phyloP scores from a whole-genome alignment of 495 filamentous ascomycete genomes.

The Wilcoxina mikolae region DNA sequence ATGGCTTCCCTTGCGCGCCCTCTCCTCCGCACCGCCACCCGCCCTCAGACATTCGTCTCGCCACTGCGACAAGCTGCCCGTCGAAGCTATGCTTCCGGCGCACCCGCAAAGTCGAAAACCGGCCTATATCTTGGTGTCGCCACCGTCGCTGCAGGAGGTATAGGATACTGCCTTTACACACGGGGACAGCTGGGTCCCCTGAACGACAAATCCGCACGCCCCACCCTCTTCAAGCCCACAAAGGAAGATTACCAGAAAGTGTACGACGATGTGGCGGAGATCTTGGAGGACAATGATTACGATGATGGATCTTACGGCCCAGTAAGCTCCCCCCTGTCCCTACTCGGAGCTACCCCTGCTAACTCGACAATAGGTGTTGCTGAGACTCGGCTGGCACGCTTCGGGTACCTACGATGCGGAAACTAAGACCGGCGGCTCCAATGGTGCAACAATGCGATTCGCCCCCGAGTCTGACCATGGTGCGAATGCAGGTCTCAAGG shows the following conservation, averaged over 20 bases:
- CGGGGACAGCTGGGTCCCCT: constrained; percentile 37
- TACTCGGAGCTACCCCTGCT: constrained; percentile 33
- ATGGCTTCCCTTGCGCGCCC: constrained; percentile 44
- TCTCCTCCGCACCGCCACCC: constrained; percentile 38
- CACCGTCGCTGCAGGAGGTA: constrained; percentile 50
- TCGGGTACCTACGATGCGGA: constrained; percentile 79
- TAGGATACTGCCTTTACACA: constrained; percentile 56
- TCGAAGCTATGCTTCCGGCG: constrained; percentile 53
- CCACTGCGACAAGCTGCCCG: constrained; percentile 37
- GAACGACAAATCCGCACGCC: constrained; percentile 31
- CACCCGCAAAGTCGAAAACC: constrained; percentile 39
- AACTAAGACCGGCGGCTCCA: constrained; percentile 82
- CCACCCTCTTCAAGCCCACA: constrained; percentile 53
- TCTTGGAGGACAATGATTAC: constrained; percentile 79
- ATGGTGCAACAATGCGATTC: constrained; percentile 97
- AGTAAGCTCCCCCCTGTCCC: constrained; percentile 32
- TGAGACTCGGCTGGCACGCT: constrained; percentile 77
- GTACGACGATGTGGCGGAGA: constrained; percentile 71
- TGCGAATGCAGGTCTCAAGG: constrained; percentile 81
- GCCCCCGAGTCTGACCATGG: constrained; percentile 81
- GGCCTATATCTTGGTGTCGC: constrained; percentile 42
- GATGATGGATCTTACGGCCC: constrained; percentile 95
- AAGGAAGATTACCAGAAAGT: constrained; percentile 90
- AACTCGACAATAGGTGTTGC: constrained; percentile 37
- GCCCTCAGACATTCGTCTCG: constrained; percentile 35